These are phyloP conservation scores for Lachancea sp. DNA, from an alignment of 805 yeast species.

Conservation along the genomic window DNA sequence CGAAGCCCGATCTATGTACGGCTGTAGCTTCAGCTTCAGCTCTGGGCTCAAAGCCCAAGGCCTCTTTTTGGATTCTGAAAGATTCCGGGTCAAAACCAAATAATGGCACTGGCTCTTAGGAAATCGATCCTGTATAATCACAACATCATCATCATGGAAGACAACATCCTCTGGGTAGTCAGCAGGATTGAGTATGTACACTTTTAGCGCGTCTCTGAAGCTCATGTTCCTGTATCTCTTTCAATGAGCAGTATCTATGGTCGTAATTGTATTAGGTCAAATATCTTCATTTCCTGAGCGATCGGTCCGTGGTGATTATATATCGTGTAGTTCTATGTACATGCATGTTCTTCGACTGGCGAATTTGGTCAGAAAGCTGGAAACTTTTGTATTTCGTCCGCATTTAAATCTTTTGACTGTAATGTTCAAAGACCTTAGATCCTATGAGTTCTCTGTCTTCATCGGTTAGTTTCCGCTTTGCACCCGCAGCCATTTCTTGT, in stretches of 20 bases:
- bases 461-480: slow-evolving; percentile 36
- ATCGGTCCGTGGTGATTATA: background rate
- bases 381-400: background rate
- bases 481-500: slow-evolving; percentile 38
- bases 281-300: background rate
- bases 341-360: background rate
- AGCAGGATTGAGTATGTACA: slow-evolving; percentile 45
- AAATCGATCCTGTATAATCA: slow-evolving; percentile 52
- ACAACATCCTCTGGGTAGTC: slow-evolving; percentile 35
- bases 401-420: slow-evolving; percentile 10
- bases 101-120: slow-evolving; percentile 61
- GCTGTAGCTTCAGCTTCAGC: slow-evolving; percentile 36
- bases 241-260: background rate
- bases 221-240: slow-evolving; percentile 31
- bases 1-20: slow-evolving; percentile 23
- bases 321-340: slow-evolving; percentile 3
- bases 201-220: slow-evolving; percentile 42
- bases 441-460: slow-evolving; percentile 42
- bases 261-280: background rate
- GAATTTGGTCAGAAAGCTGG: no score
- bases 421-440: slow-evolving; percentile 16
- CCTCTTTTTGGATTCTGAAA: slow-evolving; percentile 36
- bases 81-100: slow-evolving; percentile 51
- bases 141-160: slow-evolving; percentile 44
- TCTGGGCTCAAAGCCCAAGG: slow-evolving; percentile 42